These are phyloP conservation scores for Fusarium anguioides DNA, from an alignment of 2,329 filamentous ascomycete genomes.

Conservation along the genomic window DNA sequence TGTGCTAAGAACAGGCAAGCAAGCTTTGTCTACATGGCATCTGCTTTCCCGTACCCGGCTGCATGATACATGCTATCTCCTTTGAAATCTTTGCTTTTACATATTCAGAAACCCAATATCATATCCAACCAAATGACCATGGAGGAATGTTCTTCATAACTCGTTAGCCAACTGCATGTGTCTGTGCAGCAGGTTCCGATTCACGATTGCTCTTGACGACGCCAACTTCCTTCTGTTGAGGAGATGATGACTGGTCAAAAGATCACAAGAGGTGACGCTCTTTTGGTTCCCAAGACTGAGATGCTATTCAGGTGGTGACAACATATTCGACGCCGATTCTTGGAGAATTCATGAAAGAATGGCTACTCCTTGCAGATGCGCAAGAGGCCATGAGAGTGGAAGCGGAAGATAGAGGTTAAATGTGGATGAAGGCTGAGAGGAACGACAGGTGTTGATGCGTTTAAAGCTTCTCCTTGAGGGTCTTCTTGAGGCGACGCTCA, in stretches of 20 bases:
- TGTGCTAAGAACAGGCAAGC: slow-evolving; percentile 41
- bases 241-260: neutral
- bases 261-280: slow-evolving; percentile 14
- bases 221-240: slow-evolving; percentile 14
- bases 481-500: slow-evolving; percentile 85
- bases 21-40: slow-evolving; percentile 43
- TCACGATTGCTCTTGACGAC: slow-evolving; percentile 36
- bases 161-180: slow-evolving; percentile 34
- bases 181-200: slow-evolving; percentile 26
- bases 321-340: slow-evolving; percentile 25
- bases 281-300: slow-evolving; percentile 10
- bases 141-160: slow-evolving; percentile 38
- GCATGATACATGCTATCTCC: slow-evolving; percentile 31
- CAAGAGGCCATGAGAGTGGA: slow-evolving; percentile 27
- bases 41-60: slow-evolving; percentile 28
- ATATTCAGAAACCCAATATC: slow-evolving; percentile 35
- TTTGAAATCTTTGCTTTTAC: slow-evolving; percentile 31
- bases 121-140: slow-evolving; percentile 33
- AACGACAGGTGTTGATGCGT: slow-evolving; percentile 18
- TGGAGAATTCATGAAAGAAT: slow-evolving; percentile 24
- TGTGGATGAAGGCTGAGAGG: slow-evolving; percentile 9
- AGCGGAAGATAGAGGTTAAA: slow-evolving; percentile 15
- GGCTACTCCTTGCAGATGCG: slow-evolving; percentile 22
- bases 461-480: slow-evolving; percentile 82
- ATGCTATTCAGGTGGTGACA: slow-evolving; percentile 28